phyloP scores from a whole-genome alignment of 305 asterid genomes.

The Striga hermonthica region DNA sequence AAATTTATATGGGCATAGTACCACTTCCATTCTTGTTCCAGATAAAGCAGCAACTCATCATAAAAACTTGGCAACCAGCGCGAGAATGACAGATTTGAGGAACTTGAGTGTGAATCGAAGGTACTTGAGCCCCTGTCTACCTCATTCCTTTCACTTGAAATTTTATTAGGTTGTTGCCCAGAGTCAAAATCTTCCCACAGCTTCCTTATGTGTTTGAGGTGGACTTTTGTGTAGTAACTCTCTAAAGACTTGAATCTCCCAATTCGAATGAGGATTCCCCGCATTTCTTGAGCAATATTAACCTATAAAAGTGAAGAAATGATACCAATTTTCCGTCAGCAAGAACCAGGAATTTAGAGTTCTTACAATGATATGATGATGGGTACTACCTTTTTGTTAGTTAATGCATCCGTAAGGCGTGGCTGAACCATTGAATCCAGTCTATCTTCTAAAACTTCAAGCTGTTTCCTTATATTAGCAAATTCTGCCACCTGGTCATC shows the following conservation, averaged over 20 bases:
- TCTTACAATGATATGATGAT: constrained; percentile 27
- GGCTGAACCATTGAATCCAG: constrained; percentile 97
- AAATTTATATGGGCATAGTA: constrained; percentile 30
- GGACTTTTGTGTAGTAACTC: constrained; percentile 75
- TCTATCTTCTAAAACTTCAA: constrained; percentile 97
- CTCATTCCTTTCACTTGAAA: constrained; percentile 65
- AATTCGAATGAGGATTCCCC: constrained; percentile 75
- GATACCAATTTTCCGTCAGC: constrained; percentile 10
- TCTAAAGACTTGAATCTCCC: constrained; percentile 92
- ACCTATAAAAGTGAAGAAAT: constrained; percentile 45
- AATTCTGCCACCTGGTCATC: constrained; percentile 93
- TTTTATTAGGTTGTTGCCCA: constrained; percentile 69
- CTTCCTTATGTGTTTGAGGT: constrained; percentile 71
- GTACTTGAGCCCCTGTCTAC: constrained; percentile 47
- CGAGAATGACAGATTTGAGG: constrained; percentile 51
- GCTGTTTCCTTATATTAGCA: constrained; percentile 97
- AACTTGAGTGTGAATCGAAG: constrained; percentile 47
- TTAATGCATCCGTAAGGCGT: constrained; percentile 85
- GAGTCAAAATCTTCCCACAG: constrained; percentile 88
- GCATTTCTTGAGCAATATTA: constrained; percentile 90
- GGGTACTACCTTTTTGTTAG: constrained; percentile 67
- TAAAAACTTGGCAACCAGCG: constrained; percentile 91
- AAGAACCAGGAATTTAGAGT: constrained; percentile 20
- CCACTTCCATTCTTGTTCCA: constrained; percentile 99
- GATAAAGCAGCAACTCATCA: constrained; percentile 87